Evolutionary conservation across 2,329 filamentous ascomycete genomes (phyloP).

Genomic region (Clonostachys solani): DNA sequence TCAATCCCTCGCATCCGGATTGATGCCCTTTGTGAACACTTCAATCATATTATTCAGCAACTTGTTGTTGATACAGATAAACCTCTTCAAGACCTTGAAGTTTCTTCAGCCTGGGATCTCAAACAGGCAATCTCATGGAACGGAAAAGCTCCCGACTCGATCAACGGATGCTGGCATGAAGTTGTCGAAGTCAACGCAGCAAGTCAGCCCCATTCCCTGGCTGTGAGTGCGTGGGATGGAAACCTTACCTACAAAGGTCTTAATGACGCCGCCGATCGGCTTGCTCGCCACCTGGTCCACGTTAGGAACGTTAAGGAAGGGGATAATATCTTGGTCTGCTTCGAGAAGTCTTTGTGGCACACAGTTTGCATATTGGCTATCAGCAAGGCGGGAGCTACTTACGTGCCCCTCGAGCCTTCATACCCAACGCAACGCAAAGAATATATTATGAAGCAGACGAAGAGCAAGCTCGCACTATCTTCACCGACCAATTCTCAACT

Average conservation of each 20-base stretch:
- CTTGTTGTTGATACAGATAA: neutral
- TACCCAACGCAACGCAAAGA: slow-evolving; percentile 4
- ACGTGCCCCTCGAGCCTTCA: slow-evolving; percentile 4
- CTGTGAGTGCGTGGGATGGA: slow-evolving; percentile 1
- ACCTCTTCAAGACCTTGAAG: neutral
- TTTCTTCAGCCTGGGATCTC: slow-evolving; percentile 1
- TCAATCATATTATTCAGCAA: neutral
- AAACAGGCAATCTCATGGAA: neutral
- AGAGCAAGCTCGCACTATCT: neutral
- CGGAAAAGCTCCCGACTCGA: neutral
- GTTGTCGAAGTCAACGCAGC: neutral
- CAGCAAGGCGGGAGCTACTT: slow-evolving; percentile 7
- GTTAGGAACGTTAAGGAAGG: neutral
- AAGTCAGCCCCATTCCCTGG: neutral
- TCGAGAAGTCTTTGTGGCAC: slow-evolving; percentile 6
- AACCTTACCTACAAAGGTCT: slow-evolving; percentile 1
- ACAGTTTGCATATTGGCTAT: slow-evolving; percentile 6
- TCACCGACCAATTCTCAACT: neutral
- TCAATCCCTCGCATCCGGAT: neutral
- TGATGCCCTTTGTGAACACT: neutral
- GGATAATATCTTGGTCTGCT: slow-evolving; percentile 4
- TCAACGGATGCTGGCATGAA: neutral
- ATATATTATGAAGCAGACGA: slow-evolving; percentile 1
- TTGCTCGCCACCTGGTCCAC: neutral
- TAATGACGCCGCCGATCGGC: neutral